These are phyloP conservation scores for Jaltomata sinuosa DNA, from an alignment of 257 asterid genomes.

Conservation along the genomic window DNA sequence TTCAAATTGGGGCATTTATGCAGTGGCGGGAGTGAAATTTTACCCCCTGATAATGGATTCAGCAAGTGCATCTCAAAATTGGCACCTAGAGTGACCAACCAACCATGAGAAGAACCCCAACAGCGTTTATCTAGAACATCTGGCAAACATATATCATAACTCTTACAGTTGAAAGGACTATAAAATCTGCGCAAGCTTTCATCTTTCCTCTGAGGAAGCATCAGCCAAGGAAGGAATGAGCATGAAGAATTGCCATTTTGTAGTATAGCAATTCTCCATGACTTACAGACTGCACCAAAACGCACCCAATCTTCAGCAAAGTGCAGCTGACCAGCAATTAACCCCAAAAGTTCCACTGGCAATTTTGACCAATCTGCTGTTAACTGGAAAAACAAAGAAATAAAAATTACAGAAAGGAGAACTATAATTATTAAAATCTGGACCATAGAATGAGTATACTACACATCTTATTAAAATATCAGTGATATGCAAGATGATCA, in stretches of 20 bases:
- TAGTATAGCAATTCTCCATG: slow-evolving; percentile 12
- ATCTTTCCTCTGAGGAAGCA: slow-evolving; percentile 10
- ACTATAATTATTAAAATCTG: neutral
- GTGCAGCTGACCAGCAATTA: slow-evolving; percentile 9
- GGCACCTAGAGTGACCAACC: slow-evolving; percentile 16
- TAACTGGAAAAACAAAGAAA: neutral
- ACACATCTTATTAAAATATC: neutral
- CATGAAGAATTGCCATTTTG: neutral
- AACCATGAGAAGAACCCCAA: slow-evolving; percentile 25
- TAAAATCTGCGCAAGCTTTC: neutral
- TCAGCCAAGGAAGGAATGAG: slow-evolving; percentile 16
- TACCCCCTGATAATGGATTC: slow-evolving; percentile 8
- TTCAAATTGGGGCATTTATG: slow-evolving; percentile 14
- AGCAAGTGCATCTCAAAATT: slow-evolving; percentile 12
- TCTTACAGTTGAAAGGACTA: slow-evolving; percentile 9
- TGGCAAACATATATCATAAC: slow-evolving; percentile 4
- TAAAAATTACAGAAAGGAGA: neutral
- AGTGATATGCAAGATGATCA: neutral
- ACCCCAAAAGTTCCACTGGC: slow-evolving; percentile 17
- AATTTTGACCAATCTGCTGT: slow-evolving; percentile 16
- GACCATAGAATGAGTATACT: neutral
- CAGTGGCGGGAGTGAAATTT: slow-evolving; percentile 12
- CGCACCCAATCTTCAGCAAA: slow-evolving; percentile 10
- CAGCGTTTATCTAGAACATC: slow-evolving; percentile 13
- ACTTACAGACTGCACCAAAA: slow-evolving; percentile 13